Base-by-base conservation (phyloP, 73 alveolate genomes). In the Blepharisma stoltei region DNA sequence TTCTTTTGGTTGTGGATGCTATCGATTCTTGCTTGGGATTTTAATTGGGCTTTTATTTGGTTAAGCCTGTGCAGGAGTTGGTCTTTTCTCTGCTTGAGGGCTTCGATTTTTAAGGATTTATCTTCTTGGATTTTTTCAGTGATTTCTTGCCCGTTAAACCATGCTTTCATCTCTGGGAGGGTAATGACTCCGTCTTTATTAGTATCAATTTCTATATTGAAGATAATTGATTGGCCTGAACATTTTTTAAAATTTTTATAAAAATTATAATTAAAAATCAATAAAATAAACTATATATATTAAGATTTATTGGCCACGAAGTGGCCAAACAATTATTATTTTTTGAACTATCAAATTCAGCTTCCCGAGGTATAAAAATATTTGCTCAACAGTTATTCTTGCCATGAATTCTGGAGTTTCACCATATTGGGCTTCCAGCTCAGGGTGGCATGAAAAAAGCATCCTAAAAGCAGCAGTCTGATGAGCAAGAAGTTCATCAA, bases 381-480 rank as follows among this genome's bases (percentile, higher is more conserved):
- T 32, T 32, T 32, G 41, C 41, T 32, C 41, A 32, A 32, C 41
- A 32, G 41, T 32, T 32, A 32, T 32, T 50, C 65, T 14, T 50
- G 65, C 65, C n/a, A 14, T 52, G 27, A 52, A 52, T 52, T 52
- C 66, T 14, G 66, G 66, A 52, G 66, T 52, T 52, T 52, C 66
- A 11, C 66, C 66, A 52, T 11, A 14, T 20, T 52, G n/a, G 23
- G n/a, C 66, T 52, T 14, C 23, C n/a, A 20, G 27, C 23, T 52
- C 66, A 52, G 66, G 66, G 2, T 20, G 66, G 23, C n/a, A 11
- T 52, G n/a, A 14, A 52, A 14, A 20, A 14, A 52, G 23, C n/a
- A 52, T 52, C 66, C 66, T 52, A 52, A 52, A 52, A 0, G 23
- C 66, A 14, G 66, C 23, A 14, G 66, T 52, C n/a, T 52, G 66